Evolutionary conservation across 2,329 filamentous ascomycete species (phyloP).

Genomic region (Paracamarosporium sp.): DNA sequence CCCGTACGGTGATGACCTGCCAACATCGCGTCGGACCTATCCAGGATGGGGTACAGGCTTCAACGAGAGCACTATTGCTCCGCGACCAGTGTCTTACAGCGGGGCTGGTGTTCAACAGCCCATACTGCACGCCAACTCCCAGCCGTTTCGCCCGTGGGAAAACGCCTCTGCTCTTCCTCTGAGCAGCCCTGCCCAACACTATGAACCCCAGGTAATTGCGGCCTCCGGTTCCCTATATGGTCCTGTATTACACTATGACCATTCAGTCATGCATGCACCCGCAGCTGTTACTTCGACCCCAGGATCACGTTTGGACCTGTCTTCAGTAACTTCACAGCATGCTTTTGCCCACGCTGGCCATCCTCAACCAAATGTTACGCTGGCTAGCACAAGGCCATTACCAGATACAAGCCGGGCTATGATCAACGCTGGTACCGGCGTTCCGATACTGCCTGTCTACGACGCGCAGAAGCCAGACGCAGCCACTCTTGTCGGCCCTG

Average conservation of each 20-base stretch:
- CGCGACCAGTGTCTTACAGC: conserved; percentile 28
- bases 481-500: conserved; percentile 28
- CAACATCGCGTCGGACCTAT: no score
- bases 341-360: conserved; percentile 21
- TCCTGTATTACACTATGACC: conserved; percentile 26
- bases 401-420: conserved; percentile 9
- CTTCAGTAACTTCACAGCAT: conserved; percentile 20
- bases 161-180: conserved; percentile 13
- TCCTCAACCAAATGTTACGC: conserved; percentile 16
- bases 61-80: conserved; percentile 20
- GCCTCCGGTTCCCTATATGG: conserved; percentile 30
- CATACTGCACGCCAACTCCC: conserved; percentile 23
- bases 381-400: no score
- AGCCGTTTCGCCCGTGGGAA: conserved; percentile 18
- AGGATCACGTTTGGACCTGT: conserved; percentile 13
- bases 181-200: conserved; percentile 18
- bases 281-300: conserved; percentile 21
- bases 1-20: no score
- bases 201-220: conserved; percentile 25
- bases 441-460: neutral
- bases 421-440: conserved; percentile 1
- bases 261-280: conserved; percentile 24
- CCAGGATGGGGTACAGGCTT: conserved; percentile 26
- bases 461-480: conserved; percentile 21
- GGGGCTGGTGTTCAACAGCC: conserved; percentile 22